Conservation (phyloP, 176 grass and related monocot species). For the Oryza nivara region DNA sequence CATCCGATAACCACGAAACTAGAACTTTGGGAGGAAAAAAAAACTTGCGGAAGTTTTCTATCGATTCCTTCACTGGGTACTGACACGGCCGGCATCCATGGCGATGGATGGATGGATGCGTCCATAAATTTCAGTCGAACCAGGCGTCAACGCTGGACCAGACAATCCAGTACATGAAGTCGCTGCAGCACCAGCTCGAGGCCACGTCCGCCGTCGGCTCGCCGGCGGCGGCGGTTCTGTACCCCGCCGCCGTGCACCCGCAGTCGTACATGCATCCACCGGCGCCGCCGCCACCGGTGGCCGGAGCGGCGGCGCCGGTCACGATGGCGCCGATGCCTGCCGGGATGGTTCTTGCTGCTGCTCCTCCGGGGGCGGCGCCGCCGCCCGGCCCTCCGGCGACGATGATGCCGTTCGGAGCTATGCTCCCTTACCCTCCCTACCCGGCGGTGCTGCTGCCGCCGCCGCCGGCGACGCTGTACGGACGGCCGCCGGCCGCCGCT, state of each 20-base stretch:
- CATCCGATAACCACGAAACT: no score
- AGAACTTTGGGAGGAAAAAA: no score
- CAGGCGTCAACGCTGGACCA: slow-evolving; percentile 20
- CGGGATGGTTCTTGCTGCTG: background rate
- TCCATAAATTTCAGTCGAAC: background rate
- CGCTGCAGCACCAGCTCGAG: slow-evolving; percentile 14
- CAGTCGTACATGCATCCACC: background rate
- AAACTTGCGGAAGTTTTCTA: no score
- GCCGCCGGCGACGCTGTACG: background rate
- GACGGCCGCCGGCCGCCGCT: background rate
- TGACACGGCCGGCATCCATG: background rate
- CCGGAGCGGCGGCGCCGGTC: no score
- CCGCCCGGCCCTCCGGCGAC: no score
- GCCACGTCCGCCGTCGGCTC: background rate
- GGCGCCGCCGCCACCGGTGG: background rate
- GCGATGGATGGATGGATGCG: background rate
- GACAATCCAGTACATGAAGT: slow-evolving; percentile 31
- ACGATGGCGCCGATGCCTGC: background rate
- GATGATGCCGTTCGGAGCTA: background rate
- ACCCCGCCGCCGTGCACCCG: background rate
- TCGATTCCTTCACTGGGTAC: no score
- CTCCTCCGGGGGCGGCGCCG: background rate
- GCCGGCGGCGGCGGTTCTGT: background rate
- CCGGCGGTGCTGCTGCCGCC: background rate
- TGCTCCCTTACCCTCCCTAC: background rate